phyloP scores from a whole-genome alignment of 2,329 filamentous ascomycete genomes.

The Fusarium illudens region DNA sequence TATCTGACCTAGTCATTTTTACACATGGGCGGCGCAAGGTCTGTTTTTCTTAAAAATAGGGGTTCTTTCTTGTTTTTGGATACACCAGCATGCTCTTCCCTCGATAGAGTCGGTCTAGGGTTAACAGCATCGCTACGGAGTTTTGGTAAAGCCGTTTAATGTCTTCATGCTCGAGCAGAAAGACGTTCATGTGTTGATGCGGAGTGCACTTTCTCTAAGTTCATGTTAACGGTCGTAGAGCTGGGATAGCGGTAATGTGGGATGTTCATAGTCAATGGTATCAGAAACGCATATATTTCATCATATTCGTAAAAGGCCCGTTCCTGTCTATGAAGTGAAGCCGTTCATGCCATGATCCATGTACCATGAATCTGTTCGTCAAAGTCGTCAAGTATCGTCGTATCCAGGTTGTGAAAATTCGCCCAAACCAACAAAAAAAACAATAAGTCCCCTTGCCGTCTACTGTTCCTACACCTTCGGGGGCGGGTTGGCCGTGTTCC shows the following conservation, averaged over 20 bases:
- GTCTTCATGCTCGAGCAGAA: slow-evolving; percentile 3
- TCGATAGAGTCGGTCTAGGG: slow-evolving; percentile 16
- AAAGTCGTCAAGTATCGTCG: slow-evolving; percentile 18
- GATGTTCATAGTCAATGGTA: slow-evolving; percentile 15
- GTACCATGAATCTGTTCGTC: slow-evolving; percentile 22
- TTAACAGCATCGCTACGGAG: slow-evolving; percentile 31
- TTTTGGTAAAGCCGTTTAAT: slow-evolving; percentile 23
- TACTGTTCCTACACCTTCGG: too few species aligned
- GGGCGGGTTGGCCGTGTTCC: slow-evolving; percentile 53
- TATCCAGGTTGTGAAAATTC: slow-evolving; percentile 4
- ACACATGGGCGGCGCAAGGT: slow-evolving; percentile 13
- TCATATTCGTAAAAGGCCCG: slow-evolving; percentile 6
- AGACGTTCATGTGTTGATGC: neutral
- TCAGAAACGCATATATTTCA: slow-evolving; percentile 13
- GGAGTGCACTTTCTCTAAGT: neutral
- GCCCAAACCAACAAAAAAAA: neutral
- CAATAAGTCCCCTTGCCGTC: neutral
- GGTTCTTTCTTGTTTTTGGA: slow-evolving; percentile 14
- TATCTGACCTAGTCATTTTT: slow-evolving; percentile 25
- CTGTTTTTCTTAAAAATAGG: slow-evolving; percentile 17
- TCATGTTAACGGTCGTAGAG: neutral
- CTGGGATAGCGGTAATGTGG: neutral
- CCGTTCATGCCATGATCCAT: slow-evolving; percentile 23
- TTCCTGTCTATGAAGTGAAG: slow-evolving; percentile 9
- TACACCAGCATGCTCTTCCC: slow-evolving; percentile 17